phyloP scores from a whole-genome alignment of 805 yeast genomes.

The Kuraishia piskuri region DNA sequence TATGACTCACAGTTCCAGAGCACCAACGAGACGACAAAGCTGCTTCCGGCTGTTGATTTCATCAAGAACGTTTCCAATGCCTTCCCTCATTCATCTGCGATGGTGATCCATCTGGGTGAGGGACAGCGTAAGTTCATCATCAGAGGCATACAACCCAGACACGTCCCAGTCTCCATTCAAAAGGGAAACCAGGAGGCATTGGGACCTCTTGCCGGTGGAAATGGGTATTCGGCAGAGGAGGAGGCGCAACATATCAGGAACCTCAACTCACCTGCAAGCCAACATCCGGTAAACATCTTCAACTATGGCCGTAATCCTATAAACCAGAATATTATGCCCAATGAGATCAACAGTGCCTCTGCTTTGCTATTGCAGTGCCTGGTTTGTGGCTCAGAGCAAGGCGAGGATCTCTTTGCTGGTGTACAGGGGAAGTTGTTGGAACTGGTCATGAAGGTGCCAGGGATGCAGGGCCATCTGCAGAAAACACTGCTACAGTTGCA shows the following conservation, averaged over 20 bases:
- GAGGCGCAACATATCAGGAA: slow-evolving; percentile 5
- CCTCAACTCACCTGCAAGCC: slow-evolving; percentile 14
- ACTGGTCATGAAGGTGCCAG: slow-evolving; percentile 25
- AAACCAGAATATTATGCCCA: slow-evolving; percentile 22
- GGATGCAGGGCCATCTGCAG: slow-evolving; percentile 15
- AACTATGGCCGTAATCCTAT: slow-evolving; percentile 15
- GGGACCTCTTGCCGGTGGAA: slow-evolving; percentile 5
- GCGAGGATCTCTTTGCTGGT: slow-evolving; percentile 24
- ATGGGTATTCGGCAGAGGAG: slow-evolving; percentile 4
- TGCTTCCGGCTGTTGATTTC: slow-evolving; percentile 93
- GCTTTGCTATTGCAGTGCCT: slow-evolving; percentile 27
- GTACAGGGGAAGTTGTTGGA: slow-evolving; percentile 22
- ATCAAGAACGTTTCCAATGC: slow-evolving; percentile 90
- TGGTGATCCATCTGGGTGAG: slow-evolving; percentile 67
- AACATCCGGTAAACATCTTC: slow-evolving; percentile 20
- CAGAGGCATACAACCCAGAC: slow-evolving; percentile 88
- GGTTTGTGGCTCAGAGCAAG: slow-evolving; percentile 18
- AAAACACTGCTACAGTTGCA: slow-evolving; percentile 9
- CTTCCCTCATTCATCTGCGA: slow-evolving; percentile 82
- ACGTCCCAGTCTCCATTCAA: slow-evolving; percentile 38
- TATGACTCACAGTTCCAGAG: slow-evolving; percentile 80
- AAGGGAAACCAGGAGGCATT: slow-evolving; percentile 36
- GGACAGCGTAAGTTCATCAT: slow-evolving; percentile 79
- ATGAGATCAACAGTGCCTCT: slow-evolving; percentile 32
- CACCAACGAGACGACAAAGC: slow-evolving; percentile 44